Evolutionary conservation across 163 green algal genomes (phyloP), one percentile per base, ranked within the genome.

Genomic region (Chlorella variabilis): DNA sequence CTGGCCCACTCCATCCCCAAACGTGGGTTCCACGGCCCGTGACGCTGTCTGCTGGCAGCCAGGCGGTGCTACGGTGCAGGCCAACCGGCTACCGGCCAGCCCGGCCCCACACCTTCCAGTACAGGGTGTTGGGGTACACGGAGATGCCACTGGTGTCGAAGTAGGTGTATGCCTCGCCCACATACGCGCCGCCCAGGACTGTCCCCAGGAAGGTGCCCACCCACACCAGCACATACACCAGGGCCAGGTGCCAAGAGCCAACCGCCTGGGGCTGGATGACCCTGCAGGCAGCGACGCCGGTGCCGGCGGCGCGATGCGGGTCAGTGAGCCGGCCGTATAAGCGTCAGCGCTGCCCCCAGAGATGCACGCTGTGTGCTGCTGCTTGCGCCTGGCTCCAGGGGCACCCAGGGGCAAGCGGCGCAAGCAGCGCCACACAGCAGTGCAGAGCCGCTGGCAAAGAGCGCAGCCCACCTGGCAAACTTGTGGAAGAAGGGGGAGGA

Each of bases 191-290:
- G 4, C 59, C 73, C 34, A 86, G 63, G 20, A 49, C 31, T 5
- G 63, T 78, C 33, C 41, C 81, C 9, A 76, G 62, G 45, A 82
- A 67, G 41, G 33, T 45, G 5, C 63, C 81, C 33, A 86, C 6
- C 33, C 62, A 86, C 17, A 45, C 49, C 29, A 86, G 69, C 27
- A 81, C 4, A 21, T 73, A 34, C 27, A 83, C 65, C 13, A n/a
- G 27, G 0, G 48, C 49, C 58, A 74, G 45, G 68, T 83, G 75
- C 20, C 7, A 17, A 4, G 31, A 13, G 21, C 67, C 67, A 29
- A 49, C 25, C 3, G 54, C 33, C 33, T 71, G 38, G 9, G 74
- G 74, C 76, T 86, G 81, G 33, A 82, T 56, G 3, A 67, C 62
- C 33, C 76, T 82, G 76, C 63, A 45, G 39, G 66, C 45, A 54